Base-by-base conservation (phyloP, 768 basidiomycete genomes). In the Pleurotus giganteus region DNA sequence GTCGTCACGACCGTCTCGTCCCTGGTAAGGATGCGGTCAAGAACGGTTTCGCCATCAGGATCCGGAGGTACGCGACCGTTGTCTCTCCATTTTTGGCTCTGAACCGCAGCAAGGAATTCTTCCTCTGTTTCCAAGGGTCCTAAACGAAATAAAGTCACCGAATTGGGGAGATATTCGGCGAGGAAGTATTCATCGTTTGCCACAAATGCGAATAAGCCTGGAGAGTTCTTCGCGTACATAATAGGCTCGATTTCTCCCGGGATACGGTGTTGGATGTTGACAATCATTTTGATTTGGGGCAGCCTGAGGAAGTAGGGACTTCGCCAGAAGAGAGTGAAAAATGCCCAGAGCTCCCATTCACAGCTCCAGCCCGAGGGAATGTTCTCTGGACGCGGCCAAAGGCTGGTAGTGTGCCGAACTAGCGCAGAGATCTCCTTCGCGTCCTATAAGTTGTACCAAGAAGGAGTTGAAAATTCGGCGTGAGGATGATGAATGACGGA, bases 251-350 rank as follows among this genome's bases (percentile, higher is more conserved):
- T 66, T 46, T 69, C 66, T 15, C 71, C 71, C 0, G 60, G 66
- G 24, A 72, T 61, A 2, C 56, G 63, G 57, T 69, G 62, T 15
- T 59, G 58, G 19, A 74, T 61, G 55, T 70, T 73, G 17, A 70
- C 60, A n/a, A 68, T 54, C 66, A 70, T 67, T 47, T 72, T 66
- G 45, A 73, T 69, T 58, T 70, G 69, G 3, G 71, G 71, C 39
- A 73, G 61, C 61, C 61, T 68, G 39, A 74, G 68, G 53, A 67
- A 73, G 60, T 72, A 68, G 2, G 71, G 66, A 2, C 65, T 67
- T 49, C 61, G 60, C 58, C 69, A 71, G 62, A 66, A 74, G 55
- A 69, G 59, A 5, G 69, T 67, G 26, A 69, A 53, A 57, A 63
- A 61, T 3, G 61, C 45, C 67, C 68, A 72, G 11, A 50, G 24